phyloP scores from a whole-genome alignment of 2,329 filamentous ascomycete species.

The Plenodomus lindquistii region DNA sequence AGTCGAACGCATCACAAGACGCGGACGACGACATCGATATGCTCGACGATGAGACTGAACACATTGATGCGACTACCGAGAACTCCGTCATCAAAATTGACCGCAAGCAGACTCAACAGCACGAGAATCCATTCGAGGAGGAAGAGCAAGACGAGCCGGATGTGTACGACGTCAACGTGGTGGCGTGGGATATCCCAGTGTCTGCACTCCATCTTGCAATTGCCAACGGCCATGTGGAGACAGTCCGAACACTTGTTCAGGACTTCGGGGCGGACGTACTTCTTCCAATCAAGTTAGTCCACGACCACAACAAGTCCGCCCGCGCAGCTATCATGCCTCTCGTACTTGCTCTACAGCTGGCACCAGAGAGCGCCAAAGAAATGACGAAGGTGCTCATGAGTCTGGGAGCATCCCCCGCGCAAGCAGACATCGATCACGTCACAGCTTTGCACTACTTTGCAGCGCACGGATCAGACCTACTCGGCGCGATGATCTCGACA shows the following conservation, averaged over 20 bases:
- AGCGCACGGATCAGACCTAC: constrained; percentile 13
- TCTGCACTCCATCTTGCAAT: constrained; percentile 81
- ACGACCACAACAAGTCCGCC: constrained; percentile 53
- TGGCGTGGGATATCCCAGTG: constrained; percentile 78
- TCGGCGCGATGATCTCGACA: constrained; percentile 56
- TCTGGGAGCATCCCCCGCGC: constrained; percentile 72
- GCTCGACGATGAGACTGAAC: constrained; percentile 52
- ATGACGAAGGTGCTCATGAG: constrained; percentile 69
- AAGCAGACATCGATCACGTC: constrained; percentile 67
- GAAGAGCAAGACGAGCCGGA: constrained; percentile 69
- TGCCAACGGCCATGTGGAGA: constrained; percentile 68
- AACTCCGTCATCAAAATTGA: constrained; percentile 70
- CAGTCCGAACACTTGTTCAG: constrained; percentile 68
- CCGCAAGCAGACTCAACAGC: constrained; percentile 46
- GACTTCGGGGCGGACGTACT: constrained; percentile 78
- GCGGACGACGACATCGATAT: constrained; percentile 58
- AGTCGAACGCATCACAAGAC: constrained; percentile 42
- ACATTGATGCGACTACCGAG: constrained; percentile 62
- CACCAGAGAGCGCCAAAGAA: constrained; percentile 63
- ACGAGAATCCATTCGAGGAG: constrained; percentile 57
- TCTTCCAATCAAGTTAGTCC: constrained; percentile 70
- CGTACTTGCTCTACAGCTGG: constrained; percentile 67
- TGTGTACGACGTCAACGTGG: constrained; percentile 74
- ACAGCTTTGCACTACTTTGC: constrained; percentile 64
- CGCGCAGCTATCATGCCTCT: constrained; percentile 69